These are phyloP conservation scores for Kwoniella botswanensis DNA, from an alignment of 768 basidiomycete species.

Conservation along the genomic window DNA sequence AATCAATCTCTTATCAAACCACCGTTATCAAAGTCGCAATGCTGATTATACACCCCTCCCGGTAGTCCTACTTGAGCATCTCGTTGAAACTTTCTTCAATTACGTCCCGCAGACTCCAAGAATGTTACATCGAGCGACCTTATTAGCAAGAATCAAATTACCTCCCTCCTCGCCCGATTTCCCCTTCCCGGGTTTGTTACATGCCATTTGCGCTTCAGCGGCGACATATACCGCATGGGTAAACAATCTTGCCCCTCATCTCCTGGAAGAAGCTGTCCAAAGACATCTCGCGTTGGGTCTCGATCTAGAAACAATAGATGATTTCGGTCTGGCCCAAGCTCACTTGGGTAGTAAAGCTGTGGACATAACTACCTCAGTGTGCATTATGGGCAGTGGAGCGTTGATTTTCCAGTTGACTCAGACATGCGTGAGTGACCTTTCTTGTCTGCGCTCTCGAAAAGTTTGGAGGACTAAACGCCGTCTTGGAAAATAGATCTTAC, in stretches of 20 bases:
- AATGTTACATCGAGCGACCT: conserved; percentile 70
- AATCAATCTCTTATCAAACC: neutral
- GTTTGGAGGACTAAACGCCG: neutral
- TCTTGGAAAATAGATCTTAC: conserved; percentile 29
- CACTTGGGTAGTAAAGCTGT: conserved; percentile 29
- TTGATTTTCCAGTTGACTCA: conserved; percentile 43
- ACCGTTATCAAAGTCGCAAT: too few relatives aligned
- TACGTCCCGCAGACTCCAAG: conserved; percentile 76
- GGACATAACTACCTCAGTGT: conserved; percentile 26
- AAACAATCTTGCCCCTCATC: conserved; percentile 51
- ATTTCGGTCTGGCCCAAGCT: conserved; percentile 46
- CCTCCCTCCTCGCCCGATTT: conserved; percentile 75
- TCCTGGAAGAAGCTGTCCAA: conserved; percentile 31
- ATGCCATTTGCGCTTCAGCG: conserved; percentile 84
- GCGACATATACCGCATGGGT: conserved; percentile 72
- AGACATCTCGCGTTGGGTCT: conserved; percentile 24
- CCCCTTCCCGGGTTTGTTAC: conserved; percentile 72
- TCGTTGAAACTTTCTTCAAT: conserved; percentile 76
- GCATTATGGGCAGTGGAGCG: conserved; percentile 34
- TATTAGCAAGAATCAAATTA: conserved; percentile 69
- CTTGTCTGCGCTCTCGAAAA: conserved; percentile 1
- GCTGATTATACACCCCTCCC: neutral
- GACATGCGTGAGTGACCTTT: conserved; percentile 38
- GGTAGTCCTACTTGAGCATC: conserved; percentile 53
- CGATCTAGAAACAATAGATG: conserved; percentile 39